Percentiles rank a stretch among this genome's conserved stretches.
phyloP scores from a whole-genome alignment of 192 early-diverging fungal species.

The Coemansia sp. region DNA sequence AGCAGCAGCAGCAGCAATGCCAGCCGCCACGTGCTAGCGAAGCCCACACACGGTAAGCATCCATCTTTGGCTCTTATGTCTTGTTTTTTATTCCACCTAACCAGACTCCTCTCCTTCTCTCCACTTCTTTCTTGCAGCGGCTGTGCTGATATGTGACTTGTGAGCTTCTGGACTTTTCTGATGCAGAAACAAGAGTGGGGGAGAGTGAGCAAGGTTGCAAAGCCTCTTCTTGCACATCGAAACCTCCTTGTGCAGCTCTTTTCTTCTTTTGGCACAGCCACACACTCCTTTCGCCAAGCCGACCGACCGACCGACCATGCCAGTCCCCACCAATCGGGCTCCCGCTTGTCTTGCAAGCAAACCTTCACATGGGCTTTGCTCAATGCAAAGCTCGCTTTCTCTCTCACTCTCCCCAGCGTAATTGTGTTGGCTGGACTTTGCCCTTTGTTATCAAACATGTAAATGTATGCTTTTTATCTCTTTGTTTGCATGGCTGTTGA shows the following conservation, averaged over 20 bases:
- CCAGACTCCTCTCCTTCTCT: background rate
- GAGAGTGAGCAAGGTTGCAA: background rate
- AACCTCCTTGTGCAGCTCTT: background rate
- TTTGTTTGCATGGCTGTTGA: no score
- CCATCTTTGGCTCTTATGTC: background rate
- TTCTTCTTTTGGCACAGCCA: conserved; percentile 8
- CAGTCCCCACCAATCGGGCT: no score
- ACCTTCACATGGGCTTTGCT: no score
- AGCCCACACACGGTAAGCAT: conserved; percentile 20
- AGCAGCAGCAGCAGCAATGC: conserved; percentile 5
- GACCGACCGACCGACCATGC: no score
- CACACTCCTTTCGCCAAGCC: background rate
- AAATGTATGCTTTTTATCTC: no score
- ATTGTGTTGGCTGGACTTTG: no score
- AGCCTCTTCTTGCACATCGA: background rate
- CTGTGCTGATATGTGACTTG: background rate
- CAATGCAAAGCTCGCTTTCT: no score
- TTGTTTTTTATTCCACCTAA: background rate
- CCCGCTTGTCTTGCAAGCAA: no score
- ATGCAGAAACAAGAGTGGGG: background rate
- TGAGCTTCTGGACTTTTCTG: background rate
- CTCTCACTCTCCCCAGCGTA: no score
- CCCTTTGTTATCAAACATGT: no score
- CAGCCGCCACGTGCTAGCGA: conserved; percentile 6
- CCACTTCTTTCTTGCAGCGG: background rate